phyloP scores from a whole-genome alignment of 2,329 filamentous ascomycete species.

The Fusarium verticillioides region DNA sequence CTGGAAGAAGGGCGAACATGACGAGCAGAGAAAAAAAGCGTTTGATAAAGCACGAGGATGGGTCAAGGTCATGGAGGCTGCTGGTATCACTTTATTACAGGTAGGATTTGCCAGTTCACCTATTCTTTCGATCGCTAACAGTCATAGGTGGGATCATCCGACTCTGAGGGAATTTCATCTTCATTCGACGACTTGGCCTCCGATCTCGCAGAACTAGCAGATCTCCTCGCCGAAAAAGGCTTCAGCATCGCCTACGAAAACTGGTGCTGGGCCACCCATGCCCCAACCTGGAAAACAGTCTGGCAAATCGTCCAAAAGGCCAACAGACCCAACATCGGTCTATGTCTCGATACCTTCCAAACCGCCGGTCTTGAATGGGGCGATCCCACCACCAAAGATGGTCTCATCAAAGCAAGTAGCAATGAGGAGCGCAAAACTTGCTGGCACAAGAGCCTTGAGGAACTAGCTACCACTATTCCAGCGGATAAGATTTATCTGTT shows the following conservation, averaged over 20 bases:
- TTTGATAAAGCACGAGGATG: slow-evolving; percentile 73
- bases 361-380: slow-evolving; percentile 78
- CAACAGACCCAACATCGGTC: slow-evolving; percentile 72
- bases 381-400: slow-evolving; percentile 73
- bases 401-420: slow-evolving; percentile 60
- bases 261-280: slow-evolving; percentile 82
- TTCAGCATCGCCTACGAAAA: slow-evolving; percentile 80
- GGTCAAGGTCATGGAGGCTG: slow-evolving; percentile 76
- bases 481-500: slow-evolving; percentile 78
- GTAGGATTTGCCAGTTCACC: slow-evolving; percentile 48
- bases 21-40: slow-evolving; percentile 68
- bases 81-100: slow-evolving; percentile 77
- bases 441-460: slow-evolving; percentile 65
- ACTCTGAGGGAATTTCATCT: slow-evolving; percentile 66
- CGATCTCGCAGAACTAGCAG: slow-evolving; percentile 73
- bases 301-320: slow-evolving; percentile 75
- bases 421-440: slow-evolving; percentile 59
- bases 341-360: slow-evolving; percentile 85
- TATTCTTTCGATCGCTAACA: neutral
- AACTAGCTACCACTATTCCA: slow-evolving; percentile 68
- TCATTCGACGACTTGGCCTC: slow-evolving; percentile 63
- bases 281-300: slow-evolving; percentile 74
- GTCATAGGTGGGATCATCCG: slow-evolving; percentile 64
- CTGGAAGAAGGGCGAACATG: slow-evolving; percentile 65
- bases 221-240: slow-evolving; percentile 66